phyloP scores from a whole-genome alignment of 148 eudicot species.

The Diospyros lotus region DNA sequence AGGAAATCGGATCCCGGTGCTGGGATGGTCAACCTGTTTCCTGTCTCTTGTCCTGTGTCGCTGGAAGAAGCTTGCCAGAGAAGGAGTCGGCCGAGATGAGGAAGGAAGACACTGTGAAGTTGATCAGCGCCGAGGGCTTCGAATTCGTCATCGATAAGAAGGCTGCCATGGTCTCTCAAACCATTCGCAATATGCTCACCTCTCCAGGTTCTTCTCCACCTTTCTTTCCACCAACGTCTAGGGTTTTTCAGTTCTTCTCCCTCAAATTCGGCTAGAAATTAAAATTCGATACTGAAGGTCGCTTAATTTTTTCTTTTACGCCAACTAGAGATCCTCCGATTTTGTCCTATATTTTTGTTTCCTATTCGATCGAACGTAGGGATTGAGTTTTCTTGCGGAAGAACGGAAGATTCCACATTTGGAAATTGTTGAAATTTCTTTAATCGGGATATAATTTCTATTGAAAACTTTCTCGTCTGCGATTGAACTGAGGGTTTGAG shows the following conservation, averaged over 20 bases:
- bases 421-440: too few species aligned
- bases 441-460: too few species aligned
- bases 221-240: slow-evolving; percentile 6
- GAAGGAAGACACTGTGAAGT: slow-evolving; percentile 81
- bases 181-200: slow-evolving; percentile 92
- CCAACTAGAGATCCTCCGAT: not conserved
- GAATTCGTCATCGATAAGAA: slow-evolving; percentile 85
- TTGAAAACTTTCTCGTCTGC: not conserved
- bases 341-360: not conserved
- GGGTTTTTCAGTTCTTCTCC: slow-evolving; percentile 21
- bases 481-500: not conserved
- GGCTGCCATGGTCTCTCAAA: slow-evolving; percentile 98
- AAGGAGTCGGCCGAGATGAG: slow-evolving; percentile 33
- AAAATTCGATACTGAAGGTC: not conserved
- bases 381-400: too few species aligned
- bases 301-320: not conserved
- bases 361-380: not conserved
- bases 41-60: too few species aligned
- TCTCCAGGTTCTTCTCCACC: slow-evolving; percentile 62
- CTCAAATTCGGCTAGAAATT: not conserved
- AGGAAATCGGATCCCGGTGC: too few species aligned
- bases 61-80: not conserved
- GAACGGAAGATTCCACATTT: too few species aligned
- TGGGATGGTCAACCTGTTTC: too few species aligned
- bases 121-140: slow-evolving; percentile 95